Evolutionary conservation across 2,329 filamentous ascomycete genomes (phyloP), one percentile per base, ranked within the genome.

Genomic region (Fusarium sacchari): DNA sequence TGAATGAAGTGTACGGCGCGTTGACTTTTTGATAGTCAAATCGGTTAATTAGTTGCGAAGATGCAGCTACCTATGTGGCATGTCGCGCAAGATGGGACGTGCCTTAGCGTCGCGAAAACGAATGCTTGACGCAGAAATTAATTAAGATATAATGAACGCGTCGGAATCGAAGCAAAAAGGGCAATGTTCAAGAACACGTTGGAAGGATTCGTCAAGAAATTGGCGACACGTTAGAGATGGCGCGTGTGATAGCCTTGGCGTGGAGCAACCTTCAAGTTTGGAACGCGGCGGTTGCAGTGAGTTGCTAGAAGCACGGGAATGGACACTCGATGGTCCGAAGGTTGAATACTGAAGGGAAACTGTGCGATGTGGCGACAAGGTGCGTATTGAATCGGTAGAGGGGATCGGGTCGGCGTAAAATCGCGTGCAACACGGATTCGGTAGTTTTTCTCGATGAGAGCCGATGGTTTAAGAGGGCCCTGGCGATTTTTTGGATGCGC

Each of bases 401-500:
- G 78, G 78, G 80, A 82, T 79, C 80, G 77, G 78, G 82, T 81
- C 83, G 82, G 85, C 82, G 83, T 85, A 81, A 82, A 87, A 85
- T 85, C 84, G 88, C 86, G 87, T 87, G 84, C 83, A 84, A 86
- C 84, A 83, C 82, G 83, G 84, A 84, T 83, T 84, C 85, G 82
- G 84, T 83, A 83, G 83, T 81, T 82, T 85, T 83, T 86, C 82
- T 81, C 83, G 87, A 89, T 89, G 87, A 84, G 81, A 83, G 83
- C 86, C 83, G 87, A 89, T 89, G 87, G 82, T 86, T 86, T 86
- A 85, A 84, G 84, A 86, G 85, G 85, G 86, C 86, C 87, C 84
- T 86, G 86, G 86, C 85, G 87, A 88, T 88, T 86, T 88, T 88
- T 88, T 86, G 83, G 87, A 89, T 89, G 87, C 87, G 88, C 87